phyloP scores from a whole-genome alignment of 345 rosid genomes.

The Mangifera indica region DNA sequence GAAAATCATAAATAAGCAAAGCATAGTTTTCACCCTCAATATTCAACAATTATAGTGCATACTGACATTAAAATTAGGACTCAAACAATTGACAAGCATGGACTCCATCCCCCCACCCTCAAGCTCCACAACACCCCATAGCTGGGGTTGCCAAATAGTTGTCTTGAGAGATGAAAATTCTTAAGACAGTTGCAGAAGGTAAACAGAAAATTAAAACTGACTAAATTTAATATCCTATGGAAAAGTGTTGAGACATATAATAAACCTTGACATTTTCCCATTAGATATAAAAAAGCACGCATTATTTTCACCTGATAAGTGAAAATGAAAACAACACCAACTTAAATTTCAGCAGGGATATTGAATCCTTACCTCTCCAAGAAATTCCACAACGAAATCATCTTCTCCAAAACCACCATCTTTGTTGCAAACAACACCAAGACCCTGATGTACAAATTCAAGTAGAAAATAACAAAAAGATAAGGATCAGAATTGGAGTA shows the following conservation, averaged over 20 bases:
- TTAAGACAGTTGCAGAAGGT: background rate
- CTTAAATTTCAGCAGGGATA: slow-evolving; percentile 8
- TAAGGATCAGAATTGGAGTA: slow-evolving; percentile 22
- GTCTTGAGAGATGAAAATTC: background rate
- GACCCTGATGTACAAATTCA: slow-evolving; percentile 60
- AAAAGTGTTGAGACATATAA: background rate
- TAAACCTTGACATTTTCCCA: background rate
- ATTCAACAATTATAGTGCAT: background rate
- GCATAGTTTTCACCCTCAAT: slow-evolving; percentile 7
- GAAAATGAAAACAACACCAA: background rate
- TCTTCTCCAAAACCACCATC: slow-evolving; percentile 87
- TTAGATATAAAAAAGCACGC: background rate
- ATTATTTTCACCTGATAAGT: background rate
- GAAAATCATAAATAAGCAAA: background rate
- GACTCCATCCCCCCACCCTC: background rate
- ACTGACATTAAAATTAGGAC: background rate
- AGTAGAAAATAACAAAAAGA: slow-evolving; percentile 17
- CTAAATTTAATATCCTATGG: background rate
- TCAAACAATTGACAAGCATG: background rate
- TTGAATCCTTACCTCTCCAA: slow-evolving; percentile 84
- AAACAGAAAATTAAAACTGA: background rate
- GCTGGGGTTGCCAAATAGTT: background rate
- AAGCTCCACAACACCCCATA: too few species aligned
- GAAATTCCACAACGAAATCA: slow-evolving; percentile 98
- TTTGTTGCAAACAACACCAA: slow-evolving; percentile 98